A percentile compares a stretch with the other conserved stretches of the same genome.
These are phyloP conservation scores for Rhizophora mangle DNA, from an alignment of 345 rosid genomes.

Conservation along the genomic window DNA sequence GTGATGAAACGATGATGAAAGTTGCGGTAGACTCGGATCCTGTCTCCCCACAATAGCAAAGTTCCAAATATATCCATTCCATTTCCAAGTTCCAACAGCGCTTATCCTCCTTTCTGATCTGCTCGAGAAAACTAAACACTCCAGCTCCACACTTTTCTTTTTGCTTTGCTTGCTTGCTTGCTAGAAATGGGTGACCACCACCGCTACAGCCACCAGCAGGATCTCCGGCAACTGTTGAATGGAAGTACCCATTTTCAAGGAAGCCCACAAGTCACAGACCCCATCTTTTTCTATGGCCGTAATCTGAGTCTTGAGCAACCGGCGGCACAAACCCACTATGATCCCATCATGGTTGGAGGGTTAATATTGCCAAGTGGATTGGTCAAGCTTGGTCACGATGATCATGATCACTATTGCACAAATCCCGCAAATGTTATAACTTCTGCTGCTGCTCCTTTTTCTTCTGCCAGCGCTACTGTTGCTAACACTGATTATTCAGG, in stretches of 20 bases:
- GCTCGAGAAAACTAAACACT: too few species aligned
- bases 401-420: conserved; percentile 11
- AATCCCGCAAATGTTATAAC: conserved; percentile 2
- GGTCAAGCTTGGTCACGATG: conserved; percentile 14
- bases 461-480: conserved; percentile 6
- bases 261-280: conserved; percentile 31
- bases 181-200: conserved; percentile 21
- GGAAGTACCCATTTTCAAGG: conserved; percentile 38
- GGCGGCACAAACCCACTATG: conserved; percentile 11
- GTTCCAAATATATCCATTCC: not conserved
- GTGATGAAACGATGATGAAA: conserved; percentile 35
- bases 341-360: conserved; percentile 13
- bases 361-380: conserved; percentile 23
- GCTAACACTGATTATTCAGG: conserved; percentile 26
- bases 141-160: too few species aligned
- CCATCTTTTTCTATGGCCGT: conserved; percentile 21
- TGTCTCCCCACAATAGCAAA: conserved; percentile 43
- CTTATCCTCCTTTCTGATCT: not conserved
- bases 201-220: conserved; percentile 53
- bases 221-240: conserved; percentile 62
- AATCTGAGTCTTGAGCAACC: conserved; percentile 23
- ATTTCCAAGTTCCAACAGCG: not conserved
- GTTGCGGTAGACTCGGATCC: conserved; percentile 75
- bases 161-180: too few species aligned
- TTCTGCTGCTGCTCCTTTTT: conserved; percentile 4